Evolutionary conservation across 805 yeast species (phyloP).

Genomic region (Pichia sporocuriosa): DNA sequence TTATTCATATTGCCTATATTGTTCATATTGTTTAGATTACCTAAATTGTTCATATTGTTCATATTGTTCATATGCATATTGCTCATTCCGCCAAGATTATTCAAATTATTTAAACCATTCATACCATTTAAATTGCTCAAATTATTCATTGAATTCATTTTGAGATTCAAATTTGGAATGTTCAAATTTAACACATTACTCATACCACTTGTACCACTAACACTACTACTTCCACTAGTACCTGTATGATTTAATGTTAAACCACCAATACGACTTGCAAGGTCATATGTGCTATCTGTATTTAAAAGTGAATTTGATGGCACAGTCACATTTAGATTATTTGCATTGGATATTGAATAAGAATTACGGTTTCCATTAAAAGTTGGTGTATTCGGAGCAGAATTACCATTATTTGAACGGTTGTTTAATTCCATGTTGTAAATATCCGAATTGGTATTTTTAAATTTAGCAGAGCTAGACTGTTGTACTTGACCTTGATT

Average conservation of each 20-base stretch:
- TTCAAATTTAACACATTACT: neutral
- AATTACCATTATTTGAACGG: neutral
- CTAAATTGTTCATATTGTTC: neutral
- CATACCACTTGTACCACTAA: constrained; percentile 1
- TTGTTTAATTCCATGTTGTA: neutral
- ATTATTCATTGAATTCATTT: neutral
- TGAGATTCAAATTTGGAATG: constrained; percentile 4
- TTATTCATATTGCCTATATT: neutral
- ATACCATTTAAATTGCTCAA: neutral
- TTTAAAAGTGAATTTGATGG: constrained; percentile 5
- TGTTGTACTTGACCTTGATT: constrained; percentile 1
- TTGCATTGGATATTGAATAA: too few species aligned
- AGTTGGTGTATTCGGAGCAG: constrained; percentile 3
- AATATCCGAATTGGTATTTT: constrained; percentile 1
- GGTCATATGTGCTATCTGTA: constrained; percentile 8
- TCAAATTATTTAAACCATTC: neutral
- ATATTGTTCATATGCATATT: neutral
- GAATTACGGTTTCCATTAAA: neutral
- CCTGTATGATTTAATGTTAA: constrained; percentile 14
- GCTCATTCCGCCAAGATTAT: neutral
- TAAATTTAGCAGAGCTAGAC: constrained; percentile 1
- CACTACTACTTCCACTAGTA: constrained; percentile 3
- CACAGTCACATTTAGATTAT: neutral
- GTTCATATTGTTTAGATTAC: neutral
- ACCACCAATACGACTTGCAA: constrained; percentile 18